These are phyloP conservation scores for Penicillium angulare DNA, from an alignment of 495 filamentous ascomycete species.

Conservation along the genomic window DNA sequence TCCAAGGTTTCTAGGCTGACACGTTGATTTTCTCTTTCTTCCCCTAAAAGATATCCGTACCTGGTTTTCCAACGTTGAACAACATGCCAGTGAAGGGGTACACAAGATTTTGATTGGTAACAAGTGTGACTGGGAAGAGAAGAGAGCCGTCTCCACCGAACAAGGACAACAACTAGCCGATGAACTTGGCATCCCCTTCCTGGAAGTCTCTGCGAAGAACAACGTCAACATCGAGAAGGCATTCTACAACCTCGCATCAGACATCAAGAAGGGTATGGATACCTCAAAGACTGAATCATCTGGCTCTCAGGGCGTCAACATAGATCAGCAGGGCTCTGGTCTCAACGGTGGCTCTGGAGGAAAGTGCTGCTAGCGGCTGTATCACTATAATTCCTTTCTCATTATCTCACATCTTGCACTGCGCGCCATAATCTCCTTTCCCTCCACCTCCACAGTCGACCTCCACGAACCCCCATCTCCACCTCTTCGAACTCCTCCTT, in stretches of 20 bases:
- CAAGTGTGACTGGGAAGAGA: slow-evolving; percentile 99
- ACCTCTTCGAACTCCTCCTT: slow-evolving; percentile 3
- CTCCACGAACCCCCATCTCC: slow-evolving; percentile 11
- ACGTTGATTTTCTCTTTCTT: slow-evolving; percentile 7
- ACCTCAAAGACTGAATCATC: slow-evolving; percentile 75
- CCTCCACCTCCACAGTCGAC: not conserved
- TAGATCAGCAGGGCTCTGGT: slow-evolving; percentile 61
- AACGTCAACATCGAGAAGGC: slow-evolving; percentile 99
- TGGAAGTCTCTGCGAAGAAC: slow-evolving; percentile 96
- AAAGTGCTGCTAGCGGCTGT: slow-evolving; percentile 77
- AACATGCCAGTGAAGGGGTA: slow-evolving; percentile 97
- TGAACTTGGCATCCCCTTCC: slow-evolving; percentile 96
- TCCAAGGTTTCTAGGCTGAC: not conserved
- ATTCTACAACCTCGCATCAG: slow-evolving; percentile 90
- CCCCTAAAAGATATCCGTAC: slow-evolving; percentile 80
- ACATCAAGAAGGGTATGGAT: slow-evolving; percentile 87
- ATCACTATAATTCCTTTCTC: slow-evolving; percentile 16
- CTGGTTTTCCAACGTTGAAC: slow-evolving; percentile 99
- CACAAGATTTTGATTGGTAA: slow-evolving; percentile 99
- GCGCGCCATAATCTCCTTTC: not conserved
- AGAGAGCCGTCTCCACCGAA: slow-evolving; percentile 88
- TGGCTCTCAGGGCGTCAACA: slow-evolving; percentile 64
- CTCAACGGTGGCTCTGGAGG: slow-evolving; percentile 59
- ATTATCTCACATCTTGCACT: not conserved
- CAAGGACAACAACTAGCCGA: slow-evolving; percentile 90